Evolutionary conservation across 2,329 filamentous ascomycete species (phyloP).

Genomic region (Cordyceps cicadae): DNA sequence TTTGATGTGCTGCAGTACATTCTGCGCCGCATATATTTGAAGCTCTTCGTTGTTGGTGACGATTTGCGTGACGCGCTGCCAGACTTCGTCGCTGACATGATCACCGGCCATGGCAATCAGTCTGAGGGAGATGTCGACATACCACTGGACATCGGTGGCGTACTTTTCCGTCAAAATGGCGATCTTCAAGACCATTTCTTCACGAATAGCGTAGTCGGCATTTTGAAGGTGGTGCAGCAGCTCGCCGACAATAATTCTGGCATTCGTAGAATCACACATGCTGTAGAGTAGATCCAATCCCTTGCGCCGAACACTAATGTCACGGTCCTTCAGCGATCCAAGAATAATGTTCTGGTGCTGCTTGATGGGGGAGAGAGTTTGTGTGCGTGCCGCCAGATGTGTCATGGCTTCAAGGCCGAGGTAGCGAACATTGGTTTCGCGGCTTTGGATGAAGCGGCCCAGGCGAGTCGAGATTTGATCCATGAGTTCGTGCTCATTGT

Average conservation of each 20-base stretch:
- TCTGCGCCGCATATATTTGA: conserved; percentile 91
- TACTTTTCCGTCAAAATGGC: conserved; percentile 98
- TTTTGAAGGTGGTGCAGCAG: conserved; percentile 90
- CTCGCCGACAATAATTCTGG: conserved; percentile 86
- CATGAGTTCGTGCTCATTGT: conserved; percentile 91
- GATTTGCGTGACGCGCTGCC: conserved; percentile 97
- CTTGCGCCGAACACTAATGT: conserved; percentile 94
- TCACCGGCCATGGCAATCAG: conserved; percentile 95
- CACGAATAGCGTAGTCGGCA: conserved; percentile 93
- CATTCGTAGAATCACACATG: conserved; percentile 98
- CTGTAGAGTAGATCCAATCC: conserved; percentile 95
- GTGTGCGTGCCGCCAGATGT: conserved; percentile 85
- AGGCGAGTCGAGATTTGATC: conserved; percentile 86
- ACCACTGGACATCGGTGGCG: conserved; percentile 97
- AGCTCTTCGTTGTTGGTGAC: conserved; percentile 98
- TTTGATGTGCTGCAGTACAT: conserved; percentile 86
- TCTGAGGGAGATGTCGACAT: conserved; percentile 92
- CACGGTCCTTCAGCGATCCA: conserved; percentile 84
- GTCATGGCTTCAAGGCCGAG: conserved; percentile 96
- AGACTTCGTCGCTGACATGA: conserved; percentile 97
- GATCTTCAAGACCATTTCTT: conserved; percentile 99
- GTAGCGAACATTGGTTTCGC: conserved; percentile 96
- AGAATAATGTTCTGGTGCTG: conserved; percentile 96
- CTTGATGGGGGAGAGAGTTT: conserved; percentile 94
- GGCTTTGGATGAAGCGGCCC: conserved; percentile 91